Conservation (phyloP, 2,329 filamentous ascomycete species). For the Epichloe typhina region DNA sequence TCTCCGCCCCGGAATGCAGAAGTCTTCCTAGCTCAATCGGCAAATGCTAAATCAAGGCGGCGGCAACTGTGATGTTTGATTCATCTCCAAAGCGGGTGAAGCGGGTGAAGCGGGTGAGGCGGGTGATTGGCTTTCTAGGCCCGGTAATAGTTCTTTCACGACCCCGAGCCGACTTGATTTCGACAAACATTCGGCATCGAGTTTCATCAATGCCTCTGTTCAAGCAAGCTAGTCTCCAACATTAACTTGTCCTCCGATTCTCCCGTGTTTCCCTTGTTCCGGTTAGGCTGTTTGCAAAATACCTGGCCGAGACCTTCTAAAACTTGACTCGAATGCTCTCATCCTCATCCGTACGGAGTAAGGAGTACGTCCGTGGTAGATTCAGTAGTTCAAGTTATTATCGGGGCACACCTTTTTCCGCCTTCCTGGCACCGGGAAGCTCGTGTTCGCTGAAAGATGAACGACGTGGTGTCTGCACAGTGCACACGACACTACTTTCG, state of each 20-base stretch:
- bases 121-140: not conserved
- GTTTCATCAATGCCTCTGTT: no score
- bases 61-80: not conserved
- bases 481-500: conserved; percentile 8
- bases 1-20: not conserved
- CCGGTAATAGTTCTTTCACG: not conserved
- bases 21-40: not conserved
- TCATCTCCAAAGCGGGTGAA: not conserved
- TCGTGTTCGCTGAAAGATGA: conserved; percentile 14
- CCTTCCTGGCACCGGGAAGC: not conserved
- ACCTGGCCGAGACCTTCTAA: no score
- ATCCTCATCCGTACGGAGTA: no score
- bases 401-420: no score
- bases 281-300: no score
- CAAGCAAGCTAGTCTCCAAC: no score
- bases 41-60: not conserved
- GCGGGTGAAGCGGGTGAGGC: no score
- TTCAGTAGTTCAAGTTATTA: not conserved
- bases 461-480: conserved; percentile 17
- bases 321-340: no score
- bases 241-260: no score
- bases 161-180: conserved; percentile 11
- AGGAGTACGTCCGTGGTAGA: not conserved
- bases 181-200: not conserved
- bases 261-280: no score